These are phyloP conservation scores for Acanthamoeba royreba DNA, from an alignment of 208 protist genomes.

Conservation along the genomic window DNA sequence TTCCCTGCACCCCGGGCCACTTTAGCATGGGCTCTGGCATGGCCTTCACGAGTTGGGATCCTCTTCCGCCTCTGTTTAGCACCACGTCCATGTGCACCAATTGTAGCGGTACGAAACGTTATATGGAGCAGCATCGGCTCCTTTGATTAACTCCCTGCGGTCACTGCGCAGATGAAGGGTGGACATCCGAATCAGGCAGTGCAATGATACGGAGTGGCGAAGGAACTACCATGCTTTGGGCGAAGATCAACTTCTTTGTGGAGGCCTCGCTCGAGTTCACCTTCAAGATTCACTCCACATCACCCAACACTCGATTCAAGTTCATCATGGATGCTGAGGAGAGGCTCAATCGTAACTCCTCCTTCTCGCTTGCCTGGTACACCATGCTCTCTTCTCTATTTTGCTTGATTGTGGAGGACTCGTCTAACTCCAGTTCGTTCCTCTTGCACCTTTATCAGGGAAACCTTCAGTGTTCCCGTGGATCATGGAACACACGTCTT, in stretches of 20 bases:
- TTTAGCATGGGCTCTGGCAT: background rate
- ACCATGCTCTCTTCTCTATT: background rate
- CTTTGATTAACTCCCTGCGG: too few species aligned
- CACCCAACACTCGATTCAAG: background rate
- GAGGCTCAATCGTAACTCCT: background rate
- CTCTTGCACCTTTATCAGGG: background rate
- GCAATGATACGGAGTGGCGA: background rate
- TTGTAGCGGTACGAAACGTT: too few species aligned
- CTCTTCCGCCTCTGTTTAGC: background rate
- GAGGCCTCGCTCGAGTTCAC: background rate
- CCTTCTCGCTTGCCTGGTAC: background rate
- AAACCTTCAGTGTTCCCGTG: background rate
- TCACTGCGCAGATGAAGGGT: too few species aligned
- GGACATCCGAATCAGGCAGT: too few species aligned
- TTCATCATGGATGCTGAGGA: background rate
- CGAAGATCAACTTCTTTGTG: background rate
- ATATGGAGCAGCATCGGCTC: too few species aligned
- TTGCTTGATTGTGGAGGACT: background rate
- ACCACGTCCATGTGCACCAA: background rate
- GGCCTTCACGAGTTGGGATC: background rate
- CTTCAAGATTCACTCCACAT: background rate
- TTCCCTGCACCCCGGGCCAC: background rate
- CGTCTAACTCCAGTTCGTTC: background rate
- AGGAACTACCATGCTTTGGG: background rate
- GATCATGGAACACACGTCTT: background rate